Conservation (phyloP, 495 filamentous ascomycete species). For the Aspergillus indologenus region DNA sequence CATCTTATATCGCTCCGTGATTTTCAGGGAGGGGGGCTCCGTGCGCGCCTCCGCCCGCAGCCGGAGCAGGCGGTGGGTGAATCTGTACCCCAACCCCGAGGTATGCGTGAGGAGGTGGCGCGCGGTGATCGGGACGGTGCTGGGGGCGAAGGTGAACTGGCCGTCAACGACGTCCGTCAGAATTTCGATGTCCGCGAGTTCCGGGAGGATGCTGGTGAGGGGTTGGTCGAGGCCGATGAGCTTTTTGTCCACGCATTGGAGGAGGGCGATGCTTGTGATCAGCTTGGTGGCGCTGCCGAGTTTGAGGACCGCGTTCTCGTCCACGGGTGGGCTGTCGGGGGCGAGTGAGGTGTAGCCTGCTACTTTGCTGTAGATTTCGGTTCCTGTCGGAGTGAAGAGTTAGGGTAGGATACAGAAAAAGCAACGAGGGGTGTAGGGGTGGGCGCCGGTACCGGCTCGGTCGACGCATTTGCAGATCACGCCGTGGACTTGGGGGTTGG, state of each 20-base stretch:
- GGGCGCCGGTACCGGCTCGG: neutral
- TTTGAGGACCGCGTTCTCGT: slow-evolving; percentile 23
- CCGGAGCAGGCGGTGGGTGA: slow-evolving; percentile 30
- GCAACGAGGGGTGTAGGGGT: too few species aligned
- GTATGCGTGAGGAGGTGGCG: slow-evolving; percentile 49
- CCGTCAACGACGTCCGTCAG: slow-evolving; percentile 37
- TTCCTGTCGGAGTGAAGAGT: neutral
- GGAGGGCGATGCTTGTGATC: slow-evolving; percentile 15
- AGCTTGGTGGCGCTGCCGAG: slow-evolving; percentile 23
- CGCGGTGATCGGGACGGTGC: slow-evolving; percentile 35
- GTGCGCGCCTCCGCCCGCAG: slow-evolving; percentile 31
- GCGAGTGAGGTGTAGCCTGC: slow-evolving; percentile 5
- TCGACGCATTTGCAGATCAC: slow-evolving; percentile 12
- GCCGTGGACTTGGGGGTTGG: slow-evolving; percentile 8
- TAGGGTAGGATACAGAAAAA: neutral
- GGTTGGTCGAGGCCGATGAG: slow-evolving; percentile 41
- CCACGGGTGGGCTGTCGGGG: slow-evolving; percentile 1
- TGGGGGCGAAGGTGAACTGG: slow-evolving; percentile 26
- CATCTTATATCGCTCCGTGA: slow-evolving; percentile 27
- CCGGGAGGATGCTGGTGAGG: slow-evolving; percentile 36
- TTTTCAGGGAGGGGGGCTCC: slow-evolving; percentile 19
- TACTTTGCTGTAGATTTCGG: slow-evolving; percentile 13
- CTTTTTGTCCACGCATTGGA: slow-evolving; percentile 51
- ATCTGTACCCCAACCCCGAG: slow-evolving; percentile 46
- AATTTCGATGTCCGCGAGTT: slow-evolving; percentile 36